Conservation (phyloP, 164 flowering plant genomes). For the Kalanchoe fedtschenkoi region DNA sequence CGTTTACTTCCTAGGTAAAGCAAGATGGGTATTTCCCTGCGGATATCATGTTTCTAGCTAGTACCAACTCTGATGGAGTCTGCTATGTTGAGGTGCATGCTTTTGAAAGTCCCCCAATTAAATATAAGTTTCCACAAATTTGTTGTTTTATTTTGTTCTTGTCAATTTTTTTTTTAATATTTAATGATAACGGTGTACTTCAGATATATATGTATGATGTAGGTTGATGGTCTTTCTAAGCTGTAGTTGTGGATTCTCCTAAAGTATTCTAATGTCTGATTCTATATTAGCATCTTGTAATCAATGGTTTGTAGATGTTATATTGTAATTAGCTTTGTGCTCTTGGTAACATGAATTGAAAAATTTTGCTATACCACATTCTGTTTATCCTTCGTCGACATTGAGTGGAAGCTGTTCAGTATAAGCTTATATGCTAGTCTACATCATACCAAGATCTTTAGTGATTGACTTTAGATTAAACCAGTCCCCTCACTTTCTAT, state of each 20-base stretch:
- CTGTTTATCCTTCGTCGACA: not conserved
- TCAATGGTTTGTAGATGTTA: not conserved
- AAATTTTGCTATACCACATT: not conserved
- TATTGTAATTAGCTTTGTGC: not conserved
- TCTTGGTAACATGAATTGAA: not conserved
- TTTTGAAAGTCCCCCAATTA: not conserved
- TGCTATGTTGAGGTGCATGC: constrained; percentile 79
- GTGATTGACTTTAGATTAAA: too few relatives aligned
- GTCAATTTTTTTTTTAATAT: not conserved
- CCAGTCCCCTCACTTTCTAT: too few relatives aligned
- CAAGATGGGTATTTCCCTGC: constrained; percentile 95
- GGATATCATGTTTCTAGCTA: constrained; percentile 76
- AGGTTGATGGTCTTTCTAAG: not conserved
- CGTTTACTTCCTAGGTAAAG: constrained; percentile 46
- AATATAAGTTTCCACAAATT: not conserved
- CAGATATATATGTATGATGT: not conserved
- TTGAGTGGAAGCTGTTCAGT: not conserved
- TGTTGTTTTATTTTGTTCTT: not conserved
- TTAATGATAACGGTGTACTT: not conserved
- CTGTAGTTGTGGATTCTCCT: not conserved
- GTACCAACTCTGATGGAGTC: constrained; percentile 91
- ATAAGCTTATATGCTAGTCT: not conserved
- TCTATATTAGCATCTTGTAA: not conserved
- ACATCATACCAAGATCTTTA: not conserved
- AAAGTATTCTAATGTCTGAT: not conserved